Evolutionary conservation across 768 basidiomycete genomes (phyloP), one percentile per base, ranked within the genome.

Genomic region (Mycena pura): DNA sequence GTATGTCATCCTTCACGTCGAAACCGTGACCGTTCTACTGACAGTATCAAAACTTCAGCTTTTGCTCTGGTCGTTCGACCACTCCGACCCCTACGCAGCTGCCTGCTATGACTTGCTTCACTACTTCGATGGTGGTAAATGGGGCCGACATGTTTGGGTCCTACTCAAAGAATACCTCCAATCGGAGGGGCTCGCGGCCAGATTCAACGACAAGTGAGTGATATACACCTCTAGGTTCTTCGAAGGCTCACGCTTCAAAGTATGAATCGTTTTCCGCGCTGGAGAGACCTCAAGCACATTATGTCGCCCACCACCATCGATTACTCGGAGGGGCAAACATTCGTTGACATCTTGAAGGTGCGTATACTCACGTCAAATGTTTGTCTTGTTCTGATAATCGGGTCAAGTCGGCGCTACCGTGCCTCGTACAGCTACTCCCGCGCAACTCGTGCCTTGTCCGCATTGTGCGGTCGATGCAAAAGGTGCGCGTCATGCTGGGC

Each of bases 41-140:
- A n/a, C n/a, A n/a, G n/a, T n/a, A n/a, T n/a, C n/a, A n/a, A n/a
- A n/a, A 25, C 56, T 41, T 31, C 17, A 57, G 56, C 56, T 32
- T 49, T 57, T 57, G 29, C 47, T 57, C 9, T 57, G 56, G 56
- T 31, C 27, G 15, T 57, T 57, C 29, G 15, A 57, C 10, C 40
- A 58, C 40, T 58, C 48, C 31, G 57, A 58, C 41, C 57, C 48
- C 19, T 59, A 59, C 27, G 41, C 22, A 36, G 60, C 51, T 14
- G 45, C 52, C 6, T 17, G 60, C 24, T 54, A 54, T 22, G 52
- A 61, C 29, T 36, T 40, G n/a, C 52, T 61, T 4, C 60, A 61
- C 46, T 54, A 41, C 32, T 61, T 61, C 38, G 60, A 61, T 17
- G 39, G 51, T n/a, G 59, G 59, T 40, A 54, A 40, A 40, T 60